phyloP scores from a whole-genome alignment of 495 filamentous ascomycete species.

The Penicillium cataractarum region DNA sequence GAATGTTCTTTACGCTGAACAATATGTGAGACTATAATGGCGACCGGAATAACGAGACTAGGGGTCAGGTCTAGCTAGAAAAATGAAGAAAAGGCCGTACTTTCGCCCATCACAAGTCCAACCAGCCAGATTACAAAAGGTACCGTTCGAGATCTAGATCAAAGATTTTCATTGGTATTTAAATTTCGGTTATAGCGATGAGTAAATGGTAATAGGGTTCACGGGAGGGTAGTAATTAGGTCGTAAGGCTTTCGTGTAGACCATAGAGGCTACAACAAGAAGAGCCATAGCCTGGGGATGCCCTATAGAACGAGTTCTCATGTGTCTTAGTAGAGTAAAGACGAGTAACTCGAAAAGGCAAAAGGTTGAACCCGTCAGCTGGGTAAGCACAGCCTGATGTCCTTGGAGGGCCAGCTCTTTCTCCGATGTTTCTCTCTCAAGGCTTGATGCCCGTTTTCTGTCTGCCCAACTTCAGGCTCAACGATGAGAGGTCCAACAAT shows the following conservation, averaged over 20 bases:
- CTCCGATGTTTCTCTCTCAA: neutral
- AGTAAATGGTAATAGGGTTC: neutral
- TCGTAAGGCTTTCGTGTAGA: neutral
- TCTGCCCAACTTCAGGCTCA: neutral
- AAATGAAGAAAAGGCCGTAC: neutral
- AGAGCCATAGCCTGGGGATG: neutral
- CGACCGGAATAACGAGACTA: neutral
- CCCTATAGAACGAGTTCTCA: neutral
- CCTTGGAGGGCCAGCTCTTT: neutral
- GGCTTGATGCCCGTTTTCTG: neutral
- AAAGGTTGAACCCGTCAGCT: neutral
- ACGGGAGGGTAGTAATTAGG: neutral
- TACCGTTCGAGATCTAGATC: neutral
- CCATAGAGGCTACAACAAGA: neutral
- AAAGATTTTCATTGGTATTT: slow-evolving; percentile 13
- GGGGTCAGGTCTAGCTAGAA: neutral
- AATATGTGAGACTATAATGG: neutral
- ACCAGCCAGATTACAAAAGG: too few species aligned
- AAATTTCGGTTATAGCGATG: slow-evolving; percentile 5
- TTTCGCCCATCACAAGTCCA: neutral
- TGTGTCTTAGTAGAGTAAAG: neutral
- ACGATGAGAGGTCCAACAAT: neutral
- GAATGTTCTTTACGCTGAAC: neutral
- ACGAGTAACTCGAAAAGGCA: neutral
- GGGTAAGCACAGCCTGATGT: neutral